Percentiles rank a stretch among this genome's conserved stretches.
phyloP scores from a whole-genome alignment of 306 rosid species.

The Spatholobus suberectus region DNA sequence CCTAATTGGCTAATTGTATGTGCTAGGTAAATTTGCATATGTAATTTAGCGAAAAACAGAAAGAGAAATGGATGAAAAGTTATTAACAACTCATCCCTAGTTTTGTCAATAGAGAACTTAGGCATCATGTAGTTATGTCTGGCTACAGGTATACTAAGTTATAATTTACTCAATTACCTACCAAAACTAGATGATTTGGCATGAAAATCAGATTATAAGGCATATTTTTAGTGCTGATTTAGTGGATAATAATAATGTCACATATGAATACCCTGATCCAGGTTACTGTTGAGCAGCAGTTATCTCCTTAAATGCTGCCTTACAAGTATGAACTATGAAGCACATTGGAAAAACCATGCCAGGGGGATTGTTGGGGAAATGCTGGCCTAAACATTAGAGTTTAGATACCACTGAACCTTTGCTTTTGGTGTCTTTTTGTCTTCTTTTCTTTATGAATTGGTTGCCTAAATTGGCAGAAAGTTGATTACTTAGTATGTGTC shows the following conservation, averaged over 20 bases:
- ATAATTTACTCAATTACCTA: not conserved
- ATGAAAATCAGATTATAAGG: not conserved
- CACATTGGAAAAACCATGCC: not conserved
- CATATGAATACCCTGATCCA: not conserved
- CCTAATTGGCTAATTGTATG: not conserved
- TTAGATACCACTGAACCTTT: too few relatives aligned
- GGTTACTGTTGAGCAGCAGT: not conserved
- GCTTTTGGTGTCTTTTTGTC: not conserved
- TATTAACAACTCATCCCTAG: not conserved
- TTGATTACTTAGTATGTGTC: not conserved
- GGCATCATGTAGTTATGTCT: not conserved
- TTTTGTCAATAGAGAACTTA: not conserved
- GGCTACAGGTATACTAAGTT: not conserved
- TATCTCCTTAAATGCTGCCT: not conserved
- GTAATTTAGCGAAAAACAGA: not conserved
- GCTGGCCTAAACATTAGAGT: not conserved
- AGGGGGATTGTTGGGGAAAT: not conserved
- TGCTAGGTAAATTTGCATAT: not conserved
- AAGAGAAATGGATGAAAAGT: not conserved
- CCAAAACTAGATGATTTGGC: conserved; percentile 11
- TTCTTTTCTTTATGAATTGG: not conserved
- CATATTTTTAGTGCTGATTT: conserved; percentile 8
- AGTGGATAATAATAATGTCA: not conserved
- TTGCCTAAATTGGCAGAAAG: not conserved
- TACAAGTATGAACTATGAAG: not conserved